These are phyloP conservation scores for Geotrichum siamense DNA, from an alignment of 1,139 yeast genomes.

Conservation along the genomic window DNA sequence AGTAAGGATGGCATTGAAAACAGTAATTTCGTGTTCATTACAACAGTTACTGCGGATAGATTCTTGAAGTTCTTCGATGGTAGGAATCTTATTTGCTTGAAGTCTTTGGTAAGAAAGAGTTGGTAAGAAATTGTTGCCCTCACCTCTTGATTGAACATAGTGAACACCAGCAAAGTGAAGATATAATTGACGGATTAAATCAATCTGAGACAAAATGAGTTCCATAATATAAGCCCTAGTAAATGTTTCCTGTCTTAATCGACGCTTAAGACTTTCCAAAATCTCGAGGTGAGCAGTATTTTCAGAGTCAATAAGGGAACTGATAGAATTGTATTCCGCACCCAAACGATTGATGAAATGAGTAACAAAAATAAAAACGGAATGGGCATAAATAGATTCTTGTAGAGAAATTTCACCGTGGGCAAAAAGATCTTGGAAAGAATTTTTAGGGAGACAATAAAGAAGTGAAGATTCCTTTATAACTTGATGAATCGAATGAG, in stretches of 20 bases:
- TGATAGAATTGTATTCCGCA: slow-evolving; percentile 71
- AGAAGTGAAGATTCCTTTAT: slow-evolving; percentile 90
- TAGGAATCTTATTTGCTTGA: slow-evolving; percentile 65
- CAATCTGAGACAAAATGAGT: slow-evolving; percentile 62
- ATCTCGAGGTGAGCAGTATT: slow-evolving; percentile 62
- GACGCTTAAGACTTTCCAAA: slow-evolving; percentile 71
- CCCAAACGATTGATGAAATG: slow-evolving; percentile 94
- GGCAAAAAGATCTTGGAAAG: slow-evolving; percentile 69
- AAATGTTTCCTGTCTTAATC: slow-evolving; percentile 88
- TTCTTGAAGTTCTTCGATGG: slow-evolving; percentile 66
- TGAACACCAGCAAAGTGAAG: slow-evolving; percentile 90
- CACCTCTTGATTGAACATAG: slow-evolving; percentile 58
- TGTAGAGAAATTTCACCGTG: slow-evolving; percentile 79
- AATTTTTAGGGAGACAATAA: slow-evolving; percentile 84
- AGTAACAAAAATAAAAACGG: slow-evolving; percentile 85
- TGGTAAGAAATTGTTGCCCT: slow-evolving; percentile 49
- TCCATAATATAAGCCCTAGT: slow-evolving; percentile 80
- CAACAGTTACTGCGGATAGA: slow-evolving; percentile 64
- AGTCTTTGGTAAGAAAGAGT: slow-evolving; percentile 87
- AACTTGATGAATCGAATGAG: slow-evolving; percentile 80
- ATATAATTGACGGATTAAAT: slow-evolving; percentile 73
- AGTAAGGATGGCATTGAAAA: slow-evolving; percentile 70
- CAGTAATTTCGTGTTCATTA: slow-evolving; percentile 72
- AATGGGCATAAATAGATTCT: slow-evolving; percentile 90
- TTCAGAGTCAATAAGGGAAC: slow-evolving; percentile 55